Evolutionary conservation across 768 basidiomycete genomes (phyloP).

Genomic region (Lyophyllum shimeji): DNA sequence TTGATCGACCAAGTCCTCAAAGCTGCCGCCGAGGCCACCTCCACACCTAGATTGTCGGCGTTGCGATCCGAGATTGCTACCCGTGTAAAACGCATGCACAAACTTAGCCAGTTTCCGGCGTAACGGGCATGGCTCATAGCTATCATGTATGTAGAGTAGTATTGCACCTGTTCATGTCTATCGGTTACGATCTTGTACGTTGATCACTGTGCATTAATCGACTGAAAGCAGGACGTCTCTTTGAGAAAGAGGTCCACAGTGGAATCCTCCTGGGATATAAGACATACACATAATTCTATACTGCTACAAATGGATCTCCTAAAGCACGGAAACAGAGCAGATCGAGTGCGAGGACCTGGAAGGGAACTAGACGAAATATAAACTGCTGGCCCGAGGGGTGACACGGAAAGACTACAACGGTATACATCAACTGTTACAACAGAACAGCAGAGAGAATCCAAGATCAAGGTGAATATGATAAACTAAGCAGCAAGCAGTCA

Average conservation of each 20-base stretch:
- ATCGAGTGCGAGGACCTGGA: slow-evolving; percentile 14
- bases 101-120: slow-evolving; percentile 45
- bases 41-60: slow-evolving; percentile 48
- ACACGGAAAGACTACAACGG: slow-evolving; percentile 17
- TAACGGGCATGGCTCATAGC: slow-evolving; percentile 11
- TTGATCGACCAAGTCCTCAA: slow-evolving; percentile 81
- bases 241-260: slow-evolving; percentile 4
- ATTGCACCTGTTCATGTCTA: background rate
- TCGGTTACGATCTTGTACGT: background rate
- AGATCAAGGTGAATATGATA: slow-evolving; percentile 15
- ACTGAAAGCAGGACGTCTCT: background rate
- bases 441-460: slow-evolving; percentile 19
- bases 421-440: slow-evolving; percentile 22
- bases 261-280: slow-evolving; percentile 34
- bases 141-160: background rate
- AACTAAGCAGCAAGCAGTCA: slow-evolving; percentile 10
- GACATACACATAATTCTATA: slow-evolving; percentile 30
- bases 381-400: background rate
- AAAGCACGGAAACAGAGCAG: slow-evolving; percentile 14
- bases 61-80: slow-evolving; percentile 61
- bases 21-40: slow-evolving; percentile 53
- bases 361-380: slow-evolving; percentile 14
- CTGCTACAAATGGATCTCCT: slow-evolving; percentile 30
- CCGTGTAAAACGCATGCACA: slow-evolving; percentile 69
- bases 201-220: background rate